Base-by-base conservation (phyloP, 345 rosid species). In the Fremontodendron californicum region DNA sequence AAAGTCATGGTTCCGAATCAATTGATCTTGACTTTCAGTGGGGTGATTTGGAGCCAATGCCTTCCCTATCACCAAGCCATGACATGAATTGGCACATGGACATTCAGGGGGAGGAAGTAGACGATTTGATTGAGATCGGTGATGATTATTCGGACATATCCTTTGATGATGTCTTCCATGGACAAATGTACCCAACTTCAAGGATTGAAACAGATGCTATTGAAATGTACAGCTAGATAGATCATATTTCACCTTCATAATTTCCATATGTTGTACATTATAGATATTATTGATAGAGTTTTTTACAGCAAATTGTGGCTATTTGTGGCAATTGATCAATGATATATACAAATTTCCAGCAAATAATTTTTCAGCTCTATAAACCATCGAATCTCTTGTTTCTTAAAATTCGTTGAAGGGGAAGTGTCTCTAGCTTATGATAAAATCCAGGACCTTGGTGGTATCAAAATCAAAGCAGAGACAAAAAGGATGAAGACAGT, bases 11-110 rank as follows among this genome's bases (percentile, higher is more conserved):
- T 29, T 19, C 9, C 5, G 39, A 49, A 1, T 13, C 46, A 42
- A 4, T 25, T 13, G 58, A 29, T 75, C 77, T 76, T 48, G 82
- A 79, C 49, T 79, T 84, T 9, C 68, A 63, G n/a, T 79, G 74
- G 81, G 51, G 55, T 61, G 77, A 57, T 23, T 77, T 78, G 29
- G 71, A 39, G 48, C 18, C 71, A 10, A 2, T 39, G 31, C 48
- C 51, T 23, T 42, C n/a, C 31, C 35, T 35, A 21, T 40, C 33
- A 68, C 21, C 15, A 13, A 68, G 55, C 37, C 21, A 27, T 46
- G 73, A 46, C 39, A 25, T 65, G 31, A 11, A 65, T 2, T 65
- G 29, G 48, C 29, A n/a, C 16, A 27, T 0, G 65, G 25, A 29
- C 8, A 13, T 1, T 29, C 39, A 61, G 0, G 9, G 39, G 29